Evolutionary conservation across 2,329 filamentous ascomycete species (phyloP), one percentile per base, ranked within the genome.

Genomic region (Parascedosporium putredinis): DNA sequence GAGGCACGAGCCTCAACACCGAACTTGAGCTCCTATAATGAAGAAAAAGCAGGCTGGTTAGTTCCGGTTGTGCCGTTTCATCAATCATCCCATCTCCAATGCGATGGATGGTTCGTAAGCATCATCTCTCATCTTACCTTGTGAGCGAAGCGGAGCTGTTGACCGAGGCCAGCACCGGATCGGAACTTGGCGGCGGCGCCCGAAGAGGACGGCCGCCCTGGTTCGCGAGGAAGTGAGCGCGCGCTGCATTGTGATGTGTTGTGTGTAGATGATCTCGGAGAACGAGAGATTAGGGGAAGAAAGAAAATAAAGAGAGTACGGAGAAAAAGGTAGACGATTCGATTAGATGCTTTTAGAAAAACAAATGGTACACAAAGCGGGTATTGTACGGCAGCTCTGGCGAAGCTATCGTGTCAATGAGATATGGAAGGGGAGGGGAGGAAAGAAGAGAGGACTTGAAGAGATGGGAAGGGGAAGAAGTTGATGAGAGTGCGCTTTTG

Each of bases 91-190:
- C 18, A 24, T 46, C n/a, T n/a, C n/a, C n/a, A 42, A 9, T n/a
- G 14, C 14, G 7, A 43, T 48, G n/a, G 8, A 20, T 29, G 27
- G 18, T 22, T 24, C 40, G 29, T 31, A 12, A 47, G 45, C 25
- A 20, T 22, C 45, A 18, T 27, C 31, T 31, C 10, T 22, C 22
- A 45, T 22, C 1, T 55, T 77, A 95, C 89, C 88, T 97, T 97
- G 81, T 97, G 91, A 58, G 91, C 88, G 68, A 95, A 98, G 67
- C 93, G 82, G 69, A 95, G 81, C 75, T 97, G 91, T 70, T 95
- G 88, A 60, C 88, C 75, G 61, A 88, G 69, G 60, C 79, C 77
- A 62, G 78, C 70, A 62, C 74, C 71, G 54, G 82, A 74, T 62
- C 83, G 81, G 67, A 83, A 75, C 65, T 78, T 80, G 60, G 73